Percentiles rank a stretch among this genome's conserved stretches.
Conservation (phyloP, 352 stramenopile species). For the Paralagenidium karlingii region DNA sequence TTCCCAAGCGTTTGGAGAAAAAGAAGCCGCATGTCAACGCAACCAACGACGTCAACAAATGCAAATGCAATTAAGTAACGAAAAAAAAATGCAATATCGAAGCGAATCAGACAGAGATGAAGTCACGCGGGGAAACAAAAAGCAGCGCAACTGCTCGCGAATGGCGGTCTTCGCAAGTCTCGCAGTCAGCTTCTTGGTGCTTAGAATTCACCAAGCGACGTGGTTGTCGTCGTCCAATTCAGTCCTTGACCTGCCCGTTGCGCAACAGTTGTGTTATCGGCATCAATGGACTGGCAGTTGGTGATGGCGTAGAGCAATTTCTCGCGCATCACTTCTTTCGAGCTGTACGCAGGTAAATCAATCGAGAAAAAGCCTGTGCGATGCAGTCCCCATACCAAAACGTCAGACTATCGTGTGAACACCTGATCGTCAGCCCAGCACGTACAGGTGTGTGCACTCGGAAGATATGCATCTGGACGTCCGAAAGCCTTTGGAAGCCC, state of each 20-base stretch:
- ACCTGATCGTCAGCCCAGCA: background rate
- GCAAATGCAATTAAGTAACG: too few species aligned
- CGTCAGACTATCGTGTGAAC: background rate
- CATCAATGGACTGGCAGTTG: slow-evolving; percentile 79
- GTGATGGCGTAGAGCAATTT: slow-evolving; percentile 83
- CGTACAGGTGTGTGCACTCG: slow-evolving; percentile 79
- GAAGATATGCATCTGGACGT: slow-evolving; percentile 69
- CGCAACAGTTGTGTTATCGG: slow-evolving; percentile 81
- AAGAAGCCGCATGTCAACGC: slow-evolving; percentile 2
- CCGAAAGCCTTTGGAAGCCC: slow-evolving; percentile 63
- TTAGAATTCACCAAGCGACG: too few species aligned
- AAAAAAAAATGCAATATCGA: too few species aligned
- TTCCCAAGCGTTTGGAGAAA: slow-evolving; percentile 39
- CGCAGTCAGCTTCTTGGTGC: too few species aligned
- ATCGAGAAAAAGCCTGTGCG: slow-evolving; percentile 77
- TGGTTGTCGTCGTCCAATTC: slow-evolving; percentile 79
- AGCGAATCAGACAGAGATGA: slow-evolving; percentile 8
- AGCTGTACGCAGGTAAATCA: slow-evolving; percentile 66
- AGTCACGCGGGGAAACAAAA: slow-evolving; percentile 1
- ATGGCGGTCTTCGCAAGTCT: too few species aligned
- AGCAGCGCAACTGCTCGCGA: too few species aligned
- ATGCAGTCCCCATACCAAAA: background rate
- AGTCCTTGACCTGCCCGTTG: slow-evolving; percentile 76
- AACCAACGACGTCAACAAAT: too few species aligned
- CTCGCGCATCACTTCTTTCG: slow-evolving; percentile 62